Evolutionary conservation across 2,329 filamentous ascomycete genomes (phyloP), one percentile per base, ranked within the genome.

Genomic region (Penicillium corylophilum): DNA sequence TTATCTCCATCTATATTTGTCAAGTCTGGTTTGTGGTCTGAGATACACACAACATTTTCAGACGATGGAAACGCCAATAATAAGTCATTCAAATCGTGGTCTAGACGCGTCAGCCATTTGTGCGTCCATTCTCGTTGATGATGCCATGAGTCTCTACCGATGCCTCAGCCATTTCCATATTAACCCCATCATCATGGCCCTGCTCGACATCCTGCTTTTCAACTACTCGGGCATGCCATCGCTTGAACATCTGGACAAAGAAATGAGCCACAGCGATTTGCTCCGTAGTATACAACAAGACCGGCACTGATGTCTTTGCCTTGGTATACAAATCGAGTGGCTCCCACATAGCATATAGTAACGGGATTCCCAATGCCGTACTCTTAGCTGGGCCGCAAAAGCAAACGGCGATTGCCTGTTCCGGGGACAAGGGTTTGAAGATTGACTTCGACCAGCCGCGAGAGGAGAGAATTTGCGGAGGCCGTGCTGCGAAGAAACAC

Each of bases 341-440:
- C 4, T 59, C 48, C 64, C 68, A 90, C 82, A 90, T 89, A 52
- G 86, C 82, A 28, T 82, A 82, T 45, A 83, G 78, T 24, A 90
- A 66, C 0, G 87, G 87, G 7, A 90, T 86, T 0, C 86, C 86
- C 51, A 90, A 75, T 2, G 82, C 84, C 1, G 86, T 85, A 2
- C 86, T 88, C 70, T 90, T 90, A 13, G 86, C 86, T 0, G 87
- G 85, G 23, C 83, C 85, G 61, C 86, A 89, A 68, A 89, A 89
- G 60, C 86, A 89, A 13, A 88, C 82, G 0, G 87, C 85, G 44
- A 89, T 81, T 0, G 86, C 81, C 60, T 89, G 83, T 51, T 81
- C 79, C 33, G 79, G 79, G 0, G 79, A 71, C 65, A 88, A 55
- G 23, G 54, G 58, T 31, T 55, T 59, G 35, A 74, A 66, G 2